Conservation (phyloP, 495 filamentous ascomycete species). For the Aspergillus funiculosus region DNA sequence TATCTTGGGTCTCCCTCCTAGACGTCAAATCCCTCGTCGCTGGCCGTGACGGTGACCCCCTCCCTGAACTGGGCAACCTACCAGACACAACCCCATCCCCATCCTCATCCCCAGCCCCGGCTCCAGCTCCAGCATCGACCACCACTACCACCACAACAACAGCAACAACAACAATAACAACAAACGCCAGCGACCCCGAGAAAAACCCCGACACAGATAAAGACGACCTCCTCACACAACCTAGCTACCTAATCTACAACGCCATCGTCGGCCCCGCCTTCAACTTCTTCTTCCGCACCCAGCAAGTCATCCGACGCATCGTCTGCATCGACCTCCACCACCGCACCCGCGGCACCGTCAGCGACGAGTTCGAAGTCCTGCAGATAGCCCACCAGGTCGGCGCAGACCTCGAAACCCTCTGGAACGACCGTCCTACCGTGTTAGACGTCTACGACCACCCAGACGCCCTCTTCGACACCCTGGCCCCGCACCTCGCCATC, state of each 20-base stretch:
- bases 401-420: constrained; percentile 37
- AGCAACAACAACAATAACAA: background rate
- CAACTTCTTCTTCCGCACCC: constrained; percentile 32
- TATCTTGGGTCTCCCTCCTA: constrained; percentile 35
- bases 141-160: too few species aligned
- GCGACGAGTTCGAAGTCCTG: constrained; percentile 40
- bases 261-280: constrained; percentile 33
- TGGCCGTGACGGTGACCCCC: constrained; percentile 37
- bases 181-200: constrained; percentile 8
- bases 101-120: background rate
- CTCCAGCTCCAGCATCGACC: background rate
- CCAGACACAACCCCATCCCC: constrained; percentile 1
- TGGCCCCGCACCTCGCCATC: constrained; percentile 23
- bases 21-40: constrained; percentile 40
- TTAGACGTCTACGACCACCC: constrained; percentile 32
- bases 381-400: constrained; percentile 38
- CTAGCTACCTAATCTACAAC: constrained; percentile 32
- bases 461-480: constrained; percentile 23
- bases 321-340: constrained; percentile 38
- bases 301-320: constrained; percentile 37
- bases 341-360: constrained; percentile 37
- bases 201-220: constrained; percentile 8
- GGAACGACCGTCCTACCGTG: constrained; percentile 32
- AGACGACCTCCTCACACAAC: constrained; percentile 24
- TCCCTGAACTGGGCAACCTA: constrained; percentile 30